Evolutionary conservation across 805 yeast species (phyloP).

Genomic region (Candida maltosa): DNA sequence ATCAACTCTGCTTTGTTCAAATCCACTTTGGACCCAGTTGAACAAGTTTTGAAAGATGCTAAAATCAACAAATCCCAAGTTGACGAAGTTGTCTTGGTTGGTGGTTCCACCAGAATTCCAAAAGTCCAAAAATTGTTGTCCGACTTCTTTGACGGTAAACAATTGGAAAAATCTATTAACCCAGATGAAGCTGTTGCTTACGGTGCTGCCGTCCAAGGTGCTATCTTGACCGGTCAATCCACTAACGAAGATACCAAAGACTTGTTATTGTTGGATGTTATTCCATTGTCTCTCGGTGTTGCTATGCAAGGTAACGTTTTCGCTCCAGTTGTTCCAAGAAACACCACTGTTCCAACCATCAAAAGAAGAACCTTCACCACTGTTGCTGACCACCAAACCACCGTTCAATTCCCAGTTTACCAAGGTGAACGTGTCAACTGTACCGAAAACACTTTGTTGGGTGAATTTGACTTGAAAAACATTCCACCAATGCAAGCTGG

Average conservation of each 20-base stretch:
- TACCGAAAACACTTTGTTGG: conserved; percentile 48
- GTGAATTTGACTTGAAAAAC: conserved; percentile 50
- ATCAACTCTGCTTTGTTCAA: conserved; percentile 48
- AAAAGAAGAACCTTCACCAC: conserved; percentile 52
- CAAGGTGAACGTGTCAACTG: conserved; percentile 53
- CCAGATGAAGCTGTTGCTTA: conserved; percentile 52
- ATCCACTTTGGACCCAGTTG: conserved; percentile 49
- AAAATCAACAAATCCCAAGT: conserved; percentile 38
- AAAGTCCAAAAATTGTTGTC: conserved; percentile 48
- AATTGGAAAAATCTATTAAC: conserved; percentile 47
- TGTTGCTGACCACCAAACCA: conserved; percentile 49
- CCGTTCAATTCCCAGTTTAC: conserved; percentile 50
- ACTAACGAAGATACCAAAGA: conserved; percentile 49
- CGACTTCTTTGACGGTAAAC: conserved; percentile 49
- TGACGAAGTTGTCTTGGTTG: conserved; percentile 48
- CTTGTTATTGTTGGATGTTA: conserved; percentile 48
- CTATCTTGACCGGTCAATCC: conserved; percentile 48
- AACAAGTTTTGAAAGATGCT: conserved; percentile 48
- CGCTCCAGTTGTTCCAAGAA: conserved; percentile 51
- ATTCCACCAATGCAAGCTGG: conserved; percentile 51
- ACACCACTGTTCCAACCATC: conserved; percentile 50
- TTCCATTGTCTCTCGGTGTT: conserved; percentile 49
- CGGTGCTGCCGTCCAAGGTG: conserved; percentile 53
- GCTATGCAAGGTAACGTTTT: conserved; percentile 51
- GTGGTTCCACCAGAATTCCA: conserved; percentile 54